A percentile compares a stretch with the other conserved stretches of the same genome.
Evolutionary conservation across 768 basidiomycete genomes (phyloP).

Genomic region (Lentinula guzmanii): DNA sequence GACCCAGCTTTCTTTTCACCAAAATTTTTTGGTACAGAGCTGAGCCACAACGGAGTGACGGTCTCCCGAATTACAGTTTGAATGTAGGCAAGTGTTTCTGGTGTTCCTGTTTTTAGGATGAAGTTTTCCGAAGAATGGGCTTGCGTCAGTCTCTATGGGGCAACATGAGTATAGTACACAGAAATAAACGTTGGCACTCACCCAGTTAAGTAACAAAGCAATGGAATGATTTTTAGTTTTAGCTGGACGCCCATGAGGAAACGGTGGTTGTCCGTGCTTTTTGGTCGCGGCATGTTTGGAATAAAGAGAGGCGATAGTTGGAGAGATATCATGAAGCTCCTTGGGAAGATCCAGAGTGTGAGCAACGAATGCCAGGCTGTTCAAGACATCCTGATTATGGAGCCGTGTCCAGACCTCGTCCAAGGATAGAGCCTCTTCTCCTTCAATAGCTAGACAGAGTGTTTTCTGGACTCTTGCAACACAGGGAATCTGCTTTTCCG

Average conservation of each 20-base stretch:
- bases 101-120: not conserved
- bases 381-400: not conserved
- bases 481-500: not conserved
- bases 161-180: not conserved
- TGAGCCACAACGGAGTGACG: constrained; percentile 19
- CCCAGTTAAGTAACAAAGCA: constrained; percentile 1
- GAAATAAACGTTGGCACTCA: not conserved
- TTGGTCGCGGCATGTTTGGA: not conserved
- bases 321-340: not conserved
- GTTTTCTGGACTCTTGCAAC: not conserved
- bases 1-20: constrained; percentile 22
- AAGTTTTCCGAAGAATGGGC: not conserved
- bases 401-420: not conserved
- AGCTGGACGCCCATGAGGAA: not conserved
- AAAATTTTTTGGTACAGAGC: constrained; percentile 21
- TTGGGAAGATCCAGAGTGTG: not conserved
- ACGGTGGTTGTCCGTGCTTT: not conserved
- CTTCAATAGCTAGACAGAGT: not conserved
- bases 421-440: not conserved
- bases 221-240: constrained; percentile 2
- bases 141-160: not conserved
- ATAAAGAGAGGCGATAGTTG: not conserved
- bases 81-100: constrained; percentile 10
- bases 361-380: not conserved
- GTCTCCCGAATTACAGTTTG: constrained; percentile 18